Conservation (phyloP, 257 asterid genomes). For the Forsythia suspensa region DNA sequence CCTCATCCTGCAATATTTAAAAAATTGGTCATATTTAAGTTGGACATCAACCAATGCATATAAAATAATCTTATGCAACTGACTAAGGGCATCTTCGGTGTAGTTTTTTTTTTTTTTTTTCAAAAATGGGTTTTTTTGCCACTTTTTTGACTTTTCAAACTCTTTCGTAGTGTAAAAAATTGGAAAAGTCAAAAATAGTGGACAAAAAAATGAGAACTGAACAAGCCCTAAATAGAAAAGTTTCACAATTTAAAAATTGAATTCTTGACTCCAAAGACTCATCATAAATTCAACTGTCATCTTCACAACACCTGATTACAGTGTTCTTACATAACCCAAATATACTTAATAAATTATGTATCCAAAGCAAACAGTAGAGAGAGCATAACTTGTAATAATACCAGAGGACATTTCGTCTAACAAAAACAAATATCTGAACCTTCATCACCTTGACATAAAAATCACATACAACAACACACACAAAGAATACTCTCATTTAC, state of each 20-base stretch:
- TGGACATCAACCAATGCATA: background rate
- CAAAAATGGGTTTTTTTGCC: too few species aligned
- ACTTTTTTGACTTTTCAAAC: too few species aligned
- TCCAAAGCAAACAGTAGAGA: background rate
- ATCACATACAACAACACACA: background rate
- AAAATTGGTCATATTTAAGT: background rate
- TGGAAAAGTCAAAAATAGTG: too few species aligned
- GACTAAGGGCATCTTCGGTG: background rate
- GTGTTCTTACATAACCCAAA: background rate
- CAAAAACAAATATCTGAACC: background rate
- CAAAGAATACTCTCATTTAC: background rate
- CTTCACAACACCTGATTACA: background rate
- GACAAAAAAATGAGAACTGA: too few species aligned
- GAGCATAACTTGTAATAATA: background rate
- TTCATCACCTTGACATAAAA: background rate
- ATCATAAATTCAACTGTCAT: background rate
- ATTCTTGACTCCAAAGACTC: background rate
- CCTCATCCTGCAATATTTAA: slow-evolving; percentile 44
- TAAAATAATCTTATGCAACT: background rate
- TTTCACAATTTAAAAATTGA: background rate
- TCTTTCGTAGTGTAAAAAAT: too few species aligned
- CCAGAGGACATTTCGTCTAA: background rate
- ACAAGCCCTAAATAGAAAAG: background rate
- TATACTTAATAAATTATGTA: background rate
- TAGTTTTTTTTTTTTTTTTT: too few species aligned